phyloP scores from a whole-genome alignment of 2,329 filamentous ascomycete genomes.

The Fusarium bulbicola region DNA sequence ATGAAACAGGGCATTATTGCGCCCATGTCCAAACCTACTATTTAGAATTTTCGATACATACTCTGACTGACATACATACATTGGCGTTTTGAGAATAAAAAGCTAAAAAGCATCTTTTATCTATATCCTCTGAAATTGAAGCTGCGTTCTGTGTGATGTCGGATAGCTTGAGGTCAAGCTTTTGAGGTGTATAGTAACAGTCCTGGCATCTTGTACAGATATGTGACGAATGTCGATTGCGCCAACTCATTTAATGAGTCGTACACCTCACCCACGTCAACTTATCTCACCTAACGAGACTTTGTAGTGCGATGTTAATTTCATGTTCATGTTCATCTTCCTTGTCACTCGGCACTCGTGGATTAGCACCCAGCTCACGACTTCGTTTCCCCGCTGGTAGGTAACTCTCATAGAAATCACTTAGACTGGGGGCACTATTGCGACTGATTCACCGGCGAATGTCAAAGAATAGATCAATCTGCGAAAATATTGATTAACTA shows the following conservation, averaged over 20 bases:
- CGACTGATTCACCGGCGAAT: neutral
- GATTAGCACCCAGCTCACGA: neutral
- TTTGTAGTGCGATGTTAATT: neutral
- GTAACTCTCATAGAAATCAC: no score
- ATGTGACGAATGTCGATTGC: neutral
- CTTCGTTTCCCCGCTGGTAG: neutral
- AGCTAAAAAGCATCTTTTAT: constrained; percentile 21
- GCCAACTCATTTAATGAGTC: neutral
- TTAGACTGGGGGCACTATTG: neutral
- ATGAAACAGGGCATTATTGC: constrained; percentile 91
- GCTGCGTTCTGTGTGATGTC: neutral
- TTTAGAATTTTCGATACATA: constrained; percentile 36
- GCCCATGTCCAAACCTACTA: constrained; percentile 81
- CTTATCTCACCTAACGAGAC: neutral
- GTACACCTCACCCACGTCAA: no score
- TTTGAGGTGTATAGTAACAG: neutral
- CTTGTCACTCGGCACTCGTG: neutral
- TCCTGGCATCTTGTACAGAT: neutral
- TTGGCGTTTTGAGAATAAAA: constrained; percentile 26
- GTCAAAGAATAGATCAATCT: neutral
- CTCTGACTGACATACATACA: constrained; percentile 2
- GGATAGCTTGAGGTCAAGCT: neutral
- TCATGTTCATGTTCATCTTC: neutral
- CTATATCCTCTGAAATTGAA: neutral
- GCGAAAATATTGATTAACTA: constrained; percentile 8